Evolutionary conservation across 2,329 filamentous ascomycete species (phyloP).

Genomic region (Aspergillus brasiliensis): DNA sequence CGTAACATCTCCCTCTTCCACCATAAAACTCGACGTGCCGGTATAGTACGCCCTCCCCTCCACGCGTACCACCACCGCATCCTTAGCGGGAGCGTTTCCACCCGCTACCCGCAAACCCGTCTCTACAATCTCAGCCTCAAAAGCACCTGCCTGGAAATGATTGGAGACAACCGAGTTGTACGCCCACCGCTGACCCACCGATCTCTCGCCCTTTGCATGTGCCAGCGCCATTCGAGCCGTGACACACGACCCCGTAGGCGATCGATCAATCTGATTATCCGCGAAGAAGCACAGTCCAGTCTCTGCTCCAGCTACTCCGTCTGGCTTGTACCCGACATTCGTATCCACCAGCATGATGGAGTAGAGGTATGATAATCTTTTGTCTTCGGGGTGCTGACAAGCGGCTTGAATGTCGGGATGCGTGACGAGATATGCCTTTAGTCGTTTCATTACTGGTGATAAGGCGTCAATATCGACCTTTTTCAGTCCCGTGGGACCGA

Average conservation of each 20-base stretch:
- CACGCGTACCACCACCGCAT: conserved; percentile 30
- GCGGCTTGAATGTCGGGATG: conserved; percentile 24
- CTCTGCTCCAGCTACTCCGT: conserved; percentile 35
- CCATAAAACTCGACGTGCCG: conserved; percentile 29
- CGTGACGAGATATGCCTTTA: conserved; percentile 19
- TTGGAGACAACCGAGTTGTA: conserved; percentile 44
- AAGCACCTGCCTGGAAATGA: conserved; percentile 25
- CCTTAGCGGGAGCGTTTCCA: not conserved
- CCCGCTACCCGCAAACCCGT: conserved; percentile 4
- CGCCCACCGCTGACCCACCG: conserved; percentile 28
- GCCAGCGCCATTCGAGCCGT: conserved; percentile 42
- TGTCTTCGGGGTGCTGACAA: conserved; percentile 34
- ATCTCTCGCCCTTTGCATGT: conserved; percentile 31
- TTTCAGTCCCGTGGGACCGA: conserved; percentile 27
- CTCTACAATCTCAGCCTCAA: conserved; percentile 28
- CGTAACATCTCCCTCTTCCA: conserved; percentile 33
- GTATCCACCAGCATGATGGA: conserved; percentile 44
- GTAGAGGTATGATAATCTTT: conserved; percentile 43
- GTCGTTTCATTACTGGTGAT: conserved; percentile 24
- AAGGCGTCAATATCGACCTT: conserved; percentile 36
- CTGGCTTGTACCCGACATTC: conserved; percentile 17
- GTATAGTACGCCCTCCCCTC: conserved; percentile 39
- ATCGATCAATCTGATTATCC: conserved; percentile 51
- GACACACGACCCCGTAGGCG: conserved; percentile 43
- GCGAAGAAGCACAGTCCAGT: conserved; percentile 51